phyloP scores from a whole-genome alignment of 2,329 filamentous ascomycete species.

The Metarhizium humberi region DNA sequence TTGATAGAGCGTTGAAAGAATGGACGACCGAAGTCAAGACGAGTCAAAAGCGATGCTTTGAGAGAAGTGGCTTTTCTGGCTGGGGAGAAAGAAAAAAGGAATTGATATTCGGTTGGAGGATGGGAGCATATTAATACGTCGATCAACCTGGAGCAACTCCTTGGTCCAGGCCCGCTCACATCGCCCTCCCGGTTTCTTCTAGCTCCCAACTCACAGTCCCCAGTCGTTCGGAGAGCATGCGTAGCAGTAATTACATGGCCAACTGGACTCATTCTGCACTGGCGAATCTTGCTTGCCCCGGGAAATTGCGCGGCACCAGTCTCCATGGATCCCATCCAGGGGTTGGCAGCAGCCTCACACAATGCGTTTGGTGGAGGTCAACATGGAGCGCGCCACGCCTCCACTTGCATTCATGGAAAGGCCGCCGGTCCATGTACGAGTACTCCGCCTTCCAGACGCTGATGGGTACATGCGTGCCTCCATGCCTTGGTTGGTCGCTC shows the following conservation, averaged over 20 bases:
- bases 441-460: background rate
- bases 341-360: constrained; percentile 5
- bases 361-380: constrained; percentile 3
- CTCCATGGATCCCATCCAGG: background rate
- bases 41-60: constrained; percentile 31
- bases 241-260: background rate
- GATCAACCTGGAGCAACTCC: background rate
- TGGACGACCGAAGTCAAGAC: constrained; percentile 49
- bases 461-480: background rate
- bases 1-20: constrained; percentile 34
- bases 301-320: constrained; percentile 13
- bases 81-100: constrained; percentile 23
- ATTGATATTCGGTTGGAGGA: constrained; percentile 19
- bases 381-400: constrained; percentile 3
- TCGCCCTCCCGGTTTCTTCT: background rate
- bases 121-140: constrained; percentile 37
- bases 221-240: background rate
- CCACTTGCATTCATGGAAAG: background rate
- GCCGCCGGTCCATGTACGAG: background rate
- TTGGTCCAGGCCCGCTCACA: background rate
- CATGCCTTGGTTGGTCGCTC: background rate
- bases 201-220: too few relatives aligned
- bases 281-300: constrained; percentile 6
- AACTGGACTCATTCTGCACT: background rate
- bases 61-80: constrained; percentile 32